Evolutionary conservation across 2,329 filamentous ascomycete genomes (phyloP).

Genomic region (Verticillium tricorpus): DNA sequence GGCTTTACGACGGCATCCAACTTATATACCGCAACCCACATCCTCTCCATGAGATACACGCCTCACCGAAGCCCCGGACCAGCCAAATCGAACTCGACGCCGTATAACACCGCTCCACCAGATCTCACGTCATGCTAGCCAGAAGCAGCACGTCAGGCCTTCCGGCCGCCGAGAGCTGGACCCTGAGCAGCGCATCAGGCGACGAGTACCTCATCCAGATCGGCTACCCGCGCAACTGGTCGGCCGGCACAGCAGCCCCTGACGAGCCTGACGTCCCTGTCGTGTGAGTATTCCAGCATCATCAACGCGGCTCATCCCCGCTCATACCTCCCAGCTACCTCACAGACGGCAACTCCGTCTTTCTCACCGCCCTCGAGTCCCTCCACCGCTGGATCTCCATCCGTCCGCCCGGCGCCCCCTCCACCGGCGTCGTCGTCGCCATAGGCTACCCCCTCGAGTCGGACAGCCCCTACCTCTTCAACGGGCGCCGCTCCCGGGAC

Average conservation of each 20-base stretch:
- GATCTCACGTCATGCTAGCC: not conserved
- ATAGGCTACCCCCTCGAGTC: slow-evolving; percentile 23
- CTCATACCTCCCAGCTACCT: slow-evolving; percentile 19
- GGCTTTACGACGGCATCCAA: not conserved
- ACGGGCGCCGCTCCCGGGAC: slow-evolving; percentile 22
- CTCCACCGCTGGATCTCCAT: slow-evolving; percentile 13
- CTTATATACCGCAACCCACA: not conserved
- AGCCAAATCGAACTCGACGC: not conserved
- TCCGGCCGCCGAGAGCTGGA: not conserved
- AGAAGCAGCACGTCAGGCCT: not conserved
- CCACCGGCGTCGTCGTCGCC: slow-evolving; percentile 24
- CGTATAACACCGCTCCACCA: not conserved
- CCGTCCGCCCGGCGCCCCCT: slow-evolving; percentile 16
- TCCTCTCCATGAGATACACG: not conserved
- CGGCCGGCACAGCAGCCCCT: slow-evolving; percentile 2
- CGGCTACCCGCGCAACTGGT: slow-evolving; percentile 24
- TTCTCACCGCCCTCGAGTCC: slow-evolving; percentile 26
- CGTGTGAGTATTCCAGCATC: slow-evolving; percentile 16
- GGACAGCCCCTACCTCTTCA: slow-evolving; percentile 19
- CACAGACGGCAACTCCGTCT: slow-evolving; percentile 29
- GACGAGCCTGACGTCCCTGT: slow-evolving; percentile 16
- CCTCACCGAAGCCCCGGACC: not conserved
- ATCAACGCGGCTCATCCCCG: no score
- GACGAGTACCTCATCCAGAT: slow-evolving; percentile 24
- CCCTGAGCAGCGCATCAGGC: not conserved